phyloP scores from a whole-genome alignment of 257 asterid genomes.

The Nicotiana tabacum region DNA sequence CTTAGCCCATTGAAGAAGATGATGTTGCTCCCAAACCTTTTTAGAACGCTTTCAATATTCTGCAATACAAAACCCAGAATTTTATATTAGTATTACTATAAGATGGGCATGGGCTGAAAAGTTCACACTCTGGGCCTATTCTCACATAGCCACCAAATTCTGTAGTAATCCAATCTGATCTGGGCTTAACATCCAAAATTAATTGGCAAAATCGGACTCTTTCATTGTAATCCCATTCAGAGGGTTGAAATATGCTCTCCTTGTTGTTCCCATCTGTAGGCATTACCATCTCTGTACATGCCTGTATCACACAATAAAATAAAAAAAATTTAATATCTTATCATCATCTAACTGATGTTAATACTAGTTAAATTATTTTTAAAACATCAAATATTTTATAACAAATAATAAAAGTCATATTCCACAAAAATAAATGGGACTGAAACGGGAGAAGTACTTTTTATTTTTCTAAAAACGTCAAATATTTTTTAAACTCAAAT shows the following conservation, averaged over 20 bases:
- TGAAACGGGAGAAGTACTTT: no score
- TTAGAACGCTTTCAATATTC: slow-evolving; percentile 53
- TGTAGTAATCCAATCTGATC: slow-evolving; percentile 72
- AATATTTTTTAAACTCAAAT: no score
- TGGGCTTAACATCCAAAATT: slow-evolving; percentile 39
- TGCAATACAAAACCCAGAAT: slow-evolving; percentile 15
- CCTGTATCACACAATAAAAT: slow-evolving; percentile 32
- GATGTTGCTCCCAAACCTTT: slow-evolving; percentile 74
- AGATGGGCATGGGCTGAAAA: slow-evolving; percentile 17
- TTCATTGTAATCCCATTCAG: slow-evolving; percentile 43
- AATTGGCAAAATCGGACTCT: slow-evolving; percentile 33
- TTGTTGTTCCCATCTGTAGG: slow-evolving; percentile 45
- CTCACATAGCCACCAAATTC: slow-evolving; percentile 81
- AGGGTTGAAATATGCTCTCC: slow-evolving; percentile 61
- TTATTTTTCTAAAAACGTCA: no score
- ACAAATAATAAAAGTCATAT: no score
- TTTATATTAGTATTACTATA: background rate
- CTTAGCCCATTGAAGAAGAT: slow-evolving; percentile 83
- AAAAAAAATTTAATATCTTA: no score
- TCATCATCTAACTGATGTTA: no score
- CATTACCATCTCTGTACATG: slow-evolving; percentile 82
- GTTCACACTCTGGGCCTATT: background rate
- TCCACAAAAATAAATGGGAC: no score
- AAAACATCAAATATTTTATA: no score
- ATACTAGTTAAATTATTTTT: no score